phyloP scores from a whole-genome alignment of 805 yeast species.

The Zygoascus biomembranicola region DNA sequence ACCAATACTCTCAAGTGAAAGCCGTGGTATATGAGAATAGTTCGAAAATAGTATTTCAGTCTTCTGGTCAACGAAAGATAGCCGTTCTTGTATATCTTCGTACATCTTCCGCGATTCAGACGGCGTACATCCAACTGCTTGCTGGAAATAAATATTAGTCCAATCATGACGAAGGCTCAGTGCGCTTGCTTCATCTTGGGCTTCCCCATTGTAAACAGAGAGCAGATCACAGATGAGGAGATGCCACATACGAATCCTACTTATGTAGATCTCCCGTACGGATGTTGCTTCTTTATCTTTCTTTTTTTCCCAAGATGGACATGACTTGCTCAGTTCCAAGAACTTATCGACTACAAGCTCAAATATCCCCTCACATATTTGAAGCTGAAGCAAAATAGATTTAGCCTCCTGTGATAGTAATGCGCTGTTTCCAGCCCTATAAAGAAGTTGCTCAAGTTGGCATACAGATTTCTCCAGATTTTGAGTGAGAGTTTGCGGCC shows the following conservation, averaged over 20 bases:
- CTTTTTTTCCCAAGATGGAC: neutral
- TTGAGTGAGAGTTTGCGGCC: slow-evolving; percentile 33
- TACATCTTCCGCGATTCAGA: slow-evolving; percentile 24
- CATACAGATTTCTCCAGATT: slow-evolving; percentile 28
- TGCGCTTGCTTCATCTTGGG: neutral
- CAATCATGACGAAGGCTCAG: slow-evolving; percentile 36
- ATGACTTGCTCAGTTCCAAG: slow-evolving; percentile 4
- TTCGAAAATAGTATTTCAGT: slow-evolving; percentile 45
- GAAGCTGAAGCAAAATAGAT: neutral
- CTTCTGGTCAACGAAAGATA: slow-evolving; percentile 3
- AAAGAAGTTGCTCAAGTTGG: slow-evolving; percentile 18
- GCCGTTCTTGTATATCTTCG: slow-evolving; percentile 14
- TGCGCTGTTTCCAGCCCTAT: slow-evolving; percentile 4
- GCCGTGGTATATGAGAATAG: slow-evolving; percentile 47
- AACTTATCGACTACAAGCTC: slow-evolving; percentile 20
- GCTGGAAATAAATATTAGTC: slow-evolving; percentile 39
- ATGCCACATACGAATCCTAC: slow-evolving; percentile 15
- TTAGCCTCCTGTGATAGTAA: neutral
- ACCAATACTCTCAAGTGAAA: slow-evolving; percentile 43
- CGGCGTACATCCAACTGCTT: slow-evolving; percentile 32
- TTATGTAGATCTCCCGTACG: neutral
- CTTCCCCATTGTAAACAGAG: neutral
- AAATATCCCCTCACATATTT: slow-evolving; percentile 12
- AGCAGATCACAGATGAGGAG: slow-evolving; percentile 11
- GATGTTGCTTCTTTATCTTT: neutral